Conservation (phyloP, 441 rosid genomes). For the Euphorbia schlechtendalii region DNA sequence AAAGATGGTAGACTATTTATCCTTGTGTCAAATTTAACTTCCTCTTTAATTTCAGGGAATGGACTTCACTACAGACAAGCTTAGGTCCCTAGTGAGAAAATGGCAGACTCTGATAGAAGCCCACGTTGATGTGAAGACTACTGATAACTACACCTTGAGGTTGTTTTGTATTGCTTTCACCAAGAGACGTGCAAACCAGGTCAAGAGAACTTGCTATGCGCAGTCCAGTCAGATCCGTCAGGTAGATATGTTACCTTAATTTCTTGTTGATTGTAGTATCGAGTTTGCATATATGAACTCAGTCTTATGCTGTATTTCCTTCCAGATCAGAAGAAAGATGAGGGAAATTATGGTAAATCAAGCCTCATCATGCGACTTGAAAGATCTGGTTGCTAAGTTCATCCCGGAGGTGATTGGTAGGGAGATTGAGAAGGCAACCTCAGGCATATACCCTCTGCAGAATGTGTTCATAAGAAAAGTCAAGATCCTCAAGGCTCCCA, state of each 20-base stretch:
- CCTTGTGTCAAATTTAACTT: background rate
- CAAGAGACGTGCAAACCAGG: slow-evolving; percentile 75
- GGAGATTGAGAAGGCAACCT: slow-evolving; percentile 64
- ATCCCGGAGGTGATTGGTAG: slow-evolving; percentile 58
- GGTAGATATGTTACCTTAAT: slow-evolving; percentile 3
- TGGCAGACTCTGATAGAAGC: slow-evolving; percentile 90
- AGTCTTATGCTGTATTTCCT: background rate
- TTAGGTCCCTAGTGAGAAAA: slow-evolving; percentile 72
- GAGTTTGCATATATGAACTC: too few relatives aligned
- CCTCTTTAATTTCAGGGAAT: slow-evolving; percentile 32
- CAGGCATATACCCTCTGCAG: slow-evolving; percentile 58
- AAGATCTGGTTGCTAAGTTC: slow-evolving; percentile 53
- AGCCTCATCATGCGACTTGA: slow-evolving; percentile 64
- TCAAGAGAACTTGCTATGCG: slow-evolving; percentile 79
- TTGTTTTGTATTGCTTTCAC: slow-evolving; percentile 85
- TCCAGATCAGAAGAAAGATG: slow-evolving; percentile 65
- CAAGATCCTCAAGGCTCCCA: slow-evolving; percentile 71
- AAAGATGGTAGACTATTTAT: too few relatives aligned
- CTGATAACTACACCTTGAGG: slow-evolving; percentile 67
- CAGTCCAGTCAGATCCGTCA: slow-evolving; percentile 78
- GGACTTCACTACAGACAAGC: slow-evolving; percentile 70
- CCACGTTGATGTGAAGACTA: slow-evolving; percentile 81
- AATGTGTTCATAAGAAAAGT: slow-evolving; percentile 71
- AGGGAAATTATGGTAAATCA: slow-evolving; percentile 55
- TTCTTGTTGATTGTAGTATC: background rate